Percentiles rank a stretch among this genome's conserved stretches.
Evolutionary conservation across 2,329 filamentous ascomycete species (phyloP).

Genomic region (Tolypocladium album): DNA sequence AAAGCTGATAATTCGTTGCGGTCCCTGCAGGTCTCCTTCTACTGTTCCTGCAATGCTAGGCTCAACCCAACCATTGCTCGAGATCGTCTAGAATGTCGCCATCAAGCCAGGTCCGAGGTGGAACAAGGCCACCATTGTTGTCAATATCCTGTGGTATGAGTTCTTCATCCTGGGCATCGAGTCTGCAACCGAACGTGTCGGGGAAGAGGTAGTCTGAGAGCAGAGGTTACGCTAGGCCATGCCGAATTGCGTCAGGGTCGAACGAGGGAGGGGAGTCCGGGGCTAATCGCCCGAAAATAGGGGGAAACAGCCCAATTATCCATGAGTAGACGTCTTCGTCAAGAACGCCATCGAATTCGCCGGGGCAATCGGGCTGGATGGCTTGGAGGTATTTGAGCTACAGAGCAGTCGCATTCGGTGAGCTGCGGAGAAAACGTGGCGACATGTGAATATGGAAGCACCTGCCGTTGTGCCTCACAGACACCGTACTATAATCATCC

Average conservation of each 20-base stretch:
- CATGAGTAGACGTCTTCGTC: neutral
- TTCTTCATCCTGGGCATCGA: neutral
- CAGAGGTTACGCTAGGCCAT: neutral
- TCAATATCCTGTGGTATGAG: neutral
- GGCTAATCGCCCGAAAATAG: neutral
- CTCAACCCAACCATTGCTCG: conserved; percentile 1
- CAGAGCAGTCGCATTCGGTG: neutral
- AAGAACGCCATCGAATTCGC: neutral
- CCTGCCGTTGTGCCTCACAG: neutral
- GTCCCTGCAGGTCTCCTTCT: neutral
- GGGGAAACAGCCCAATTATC: neutral
- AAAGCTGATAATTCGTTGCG: neutral
- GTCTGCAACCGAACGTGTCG: neutral
- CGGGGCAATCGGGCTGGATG: neutral
- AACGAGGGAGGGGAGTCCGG: neutral
- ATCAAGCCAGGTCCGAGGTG: neutral
- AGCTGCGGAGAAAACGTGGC: neutral
- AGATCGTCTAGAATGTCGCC: neutral
- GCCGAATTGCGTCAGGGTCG: neutral
- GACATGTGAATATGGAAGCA: neutral
- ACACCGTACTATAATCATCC: neutral
- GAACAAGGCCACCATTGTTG: neutral
- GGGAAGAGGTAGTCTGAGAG: neutral
- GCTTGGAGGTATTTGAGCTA: neutral
- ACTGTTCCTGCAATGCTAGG: neutral